phyloP scores from a whole-genome alignment of 176 grass and related monocot genomes.

The Bothriochloa decipiens region DNA sequence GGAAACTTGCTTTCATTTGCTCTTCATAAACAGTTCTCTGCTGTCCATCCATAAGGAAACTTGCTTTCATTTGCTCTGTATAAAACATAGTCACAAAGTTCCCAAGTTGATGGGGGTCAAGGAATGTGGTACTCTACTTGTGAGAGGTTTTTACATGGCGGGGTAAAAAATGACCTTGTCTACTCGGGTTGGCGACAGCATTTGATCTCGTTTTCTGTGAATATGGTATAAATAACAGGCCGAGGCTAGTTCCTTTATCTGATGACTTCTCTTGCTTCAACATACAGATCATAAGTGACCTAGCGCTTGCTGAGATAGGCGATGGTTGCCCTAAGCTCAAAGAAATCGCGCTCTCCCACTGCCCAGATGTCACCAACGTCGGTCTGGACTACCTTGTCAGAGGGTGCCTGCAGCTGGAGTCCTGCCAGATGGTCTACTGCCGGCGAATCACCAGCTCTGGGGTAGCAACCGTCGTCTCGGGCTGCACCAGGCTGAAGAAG shows the following conservation, averaged over 20 bases:
- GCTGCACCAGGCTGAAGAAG: slow-evolving; percentile 75
- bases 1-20: background rate
- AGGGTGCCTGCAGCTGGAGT: slow-evolving; percentile 63
- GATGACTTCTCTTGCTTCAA: slow-evolving; percentile 1
- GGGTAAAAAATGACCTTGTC: background rate
- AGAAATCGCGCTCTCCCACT: slow-evolving; percentile 70
- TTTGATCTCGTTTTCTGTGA: background rate
- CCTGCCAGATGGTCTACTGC: slow-evolving; percentile 79
- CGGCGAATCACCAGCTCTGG: slow-evolving; percentile 58
- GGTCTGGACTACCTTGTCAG: slow-evolving; percentile 71
- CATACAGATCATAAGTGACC: slow-evolving; percentile 67
- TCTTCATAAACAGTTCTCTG: background rate
- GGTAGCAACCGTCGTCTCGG: slow-evolving; percentile 73
- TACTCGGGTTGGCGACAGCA: background rate
- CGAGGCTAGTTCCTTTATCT: background rate
- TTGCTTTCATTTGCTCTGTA: background rate
- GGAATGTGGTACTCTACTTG: background rate
- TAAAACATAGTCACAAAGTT: background rate
- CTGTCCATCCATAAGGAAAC: background rate
- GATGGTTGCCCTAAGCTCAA: slow-evolving; percentile 65
- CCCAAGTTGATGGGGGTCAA: background rate
- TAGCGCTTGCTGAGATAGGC: slow-evolving; percentile 73
- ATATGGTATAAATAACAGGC: background rate
- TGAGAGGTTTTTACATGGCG: background rate
- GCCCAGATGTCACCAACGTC: slow-evolving; percentile 69